Evolutionary conservation across 2,329 filamentous ascomycete species (phyloP), one percentile per base, ranked within the genome.

Genomic region (Aspergillus puulaauensis): DNA sequence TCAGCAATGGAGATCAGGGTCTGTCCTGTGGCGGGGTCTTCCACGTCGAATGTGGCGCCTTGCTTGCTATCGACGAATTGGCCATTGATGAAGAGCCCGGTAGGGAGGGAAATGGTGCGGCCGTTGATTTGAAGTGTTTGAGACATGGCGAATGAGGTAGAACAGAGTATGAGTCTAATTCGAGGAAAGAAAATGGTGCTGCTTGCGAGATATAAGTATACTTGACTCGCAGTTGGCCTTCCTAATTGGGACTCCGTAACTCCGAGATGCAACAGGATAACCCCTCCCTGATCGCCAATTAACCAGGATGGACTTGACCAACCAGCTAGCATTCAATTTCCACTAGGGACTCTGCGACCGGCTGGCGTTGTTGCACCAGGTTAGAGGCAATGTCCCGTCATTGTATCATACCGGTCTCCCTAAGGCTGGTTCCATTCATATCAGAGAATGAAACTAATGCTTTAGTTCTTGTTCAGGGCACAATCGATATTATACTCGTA

Each of bases 1-100:
- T 69, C 70, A 21, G 69, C 64, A 19, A 73, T 68, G 1, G 67
- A 58, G n/a, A 58, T 57, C 33, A 70, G 68, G 31, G 60, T 57
- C 54, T 70, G 23, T 6, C 23, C 44, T 31, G 44, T 47, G 15
- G 24, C 44, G 17, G 44, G 24, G n/a, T 47, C 44, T 17, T 47
- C 44, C 9, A 47, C 44, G 15, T 47, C 44, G 44, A 47, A 47
- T 14, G 2, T 47, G 44, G 44, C 44, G 24, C 21, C 19, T 24
- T 47, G 44, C 44, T 47, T 47, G 44, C 44, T 31, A 7, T 47
- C 23, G 24, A 27, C 44, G 24, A 47, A 47, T 23, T 31, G 44
- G 44, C 44, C 44, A 7, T 31, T 31, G 24, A 47, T 31, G 44
- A 47, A 47, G 14, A 47, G 44, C 2, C 44, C 44, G 19, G 44